These are phyloP conservation scores for Aspergillus pseudoterreus DNA, from an alignment of 2,329 filamentous ascomycete species.

Conservation along the genomic window DNA sequence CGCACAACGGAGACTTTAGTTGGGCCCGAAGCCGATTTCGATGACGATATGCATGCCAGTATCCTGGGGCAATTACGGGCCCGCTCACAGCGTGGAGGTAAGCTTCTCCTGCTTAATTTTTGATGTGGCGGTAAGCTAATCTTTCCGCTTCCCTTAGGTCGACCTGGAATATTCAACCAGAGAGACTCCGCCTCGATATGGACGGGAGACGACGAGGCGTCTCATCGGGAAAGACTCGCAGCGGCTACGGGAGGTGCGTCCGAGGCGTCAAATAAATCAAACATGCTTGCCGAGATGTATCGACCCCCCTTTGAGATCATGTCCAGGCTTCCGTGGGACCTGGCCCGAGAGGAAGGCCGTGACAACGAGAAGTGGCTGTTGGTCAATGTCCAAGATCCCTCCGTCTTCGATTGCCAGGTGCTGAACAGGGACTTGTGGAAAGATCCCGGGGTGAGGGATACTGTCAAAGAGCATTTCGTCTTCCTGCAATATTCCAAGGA, in stretches of 20 bases:
- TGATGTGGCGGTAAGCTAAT: not conserved
- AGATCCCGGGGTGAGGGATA: conserved; percentile 70
- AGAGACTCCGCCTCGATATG: conserved; percentile 56
- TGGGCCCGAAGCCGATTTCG: conserved; percentile 59
- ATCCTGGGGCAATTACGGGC: conserved; percentile 63
- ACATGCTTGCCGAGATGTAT: conserved; percentile 84
- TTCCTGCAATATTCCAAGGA: conserved; percentile 93
- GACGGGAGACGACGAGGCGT: conserved; percentile 48
- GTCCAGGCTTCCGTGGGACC: conserved; percentile 72
- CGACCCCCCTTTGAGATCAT: conserved; percentile 90
- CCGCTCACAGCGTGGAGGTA: conserved; percentile 36
- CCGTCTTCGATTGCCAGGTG: conserved; percentile 90
- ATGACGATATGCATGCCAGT: conserved; percentile 56
- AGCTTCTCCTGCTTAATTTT: conserved; percentile 6
- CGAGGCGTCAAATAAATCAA: conserved; percentile 65
- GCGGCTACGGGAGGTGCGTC: conserved; percentile 63
- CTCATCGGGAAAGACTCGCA: conserved; percentile 53
- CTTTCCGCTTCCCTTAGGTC: conserved; percentile 26
- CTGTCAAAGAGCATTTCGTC: conserved; percentile 86
- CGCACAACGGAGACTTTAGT: conserved; percentile 89
- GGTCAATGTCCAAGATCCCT: conserved; percentile 91
- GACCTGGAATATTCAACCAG: conserved; percentile 69
- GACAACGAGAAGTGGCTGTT: conserved; percentile 89
- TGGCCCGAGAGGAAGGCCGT: conserved; percentile 79
- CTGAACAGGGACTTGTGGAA: conserved; percentile 97